A percentile compares a stretch with the other conserved stretches of the same genome.
Conservation (phyloP, 1,139 yeast species). For the Yamadazyma diospyri region DNA sequence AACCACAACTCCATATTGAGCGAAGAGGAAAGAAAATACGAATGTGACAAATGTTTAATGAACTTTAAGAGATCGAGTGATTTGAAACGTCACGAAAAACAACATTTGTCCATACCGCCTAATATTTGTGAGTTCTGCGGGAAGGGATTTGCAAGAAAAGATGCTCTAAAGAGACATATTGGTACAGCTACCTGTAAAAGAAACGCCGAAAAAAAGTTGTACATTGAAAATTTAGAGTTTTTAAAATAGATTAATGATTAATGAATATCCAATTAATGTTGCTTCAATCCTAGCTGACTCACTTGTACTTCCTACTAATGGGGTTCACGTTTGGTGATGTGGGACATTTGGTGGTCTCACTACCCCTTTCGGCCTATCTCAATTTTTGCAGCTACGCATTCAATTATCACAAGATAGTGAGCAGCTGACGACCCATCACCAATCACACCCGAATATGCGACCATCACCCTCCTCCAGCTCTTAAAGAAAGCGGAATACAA, state of each 20-base stretch:
- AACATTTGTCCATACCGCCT: slow-evolving; percentile 55
- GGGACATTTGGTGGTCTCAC: no score
- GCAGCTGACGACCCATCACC: no score
- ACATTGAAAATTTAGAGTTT: slow-evolving; percentile 33
- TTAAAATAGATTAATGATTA: slow-evolving; percentile 12
- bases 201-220: slow-evolving; percentile 50
- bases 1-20: not conserved
- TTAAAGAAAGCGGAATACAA: no score
- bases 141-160: slow-evolving; percentile 79
- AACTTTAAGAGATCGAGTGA: slow-evolving; percentile 62
- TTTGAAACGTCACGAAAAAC: slow-evolving; percentile 62
- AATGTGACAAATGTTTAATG: slow-evolving; percentile 49
- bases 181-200: slow-evolving; percentile 73
- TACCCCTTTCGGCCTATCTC: no score
- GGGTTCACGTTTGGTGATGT: no score
- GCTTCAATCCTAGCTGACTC: no score
- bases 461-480: no score
- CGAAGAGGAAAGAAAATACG: slow-evolving; percentile 27
- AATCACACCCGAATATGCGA: no score
- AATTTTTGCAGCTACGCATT: no score
- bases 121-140: slow-evolving; percentile 73
- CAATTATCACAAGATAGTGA: no score
- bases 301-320: no score
- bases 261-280: no score
- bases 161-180: slow-evolving; percentile 70